Conservation (phyloP, 352 stramenopile species). For the Globisporangium megalacanthum region DNA sequence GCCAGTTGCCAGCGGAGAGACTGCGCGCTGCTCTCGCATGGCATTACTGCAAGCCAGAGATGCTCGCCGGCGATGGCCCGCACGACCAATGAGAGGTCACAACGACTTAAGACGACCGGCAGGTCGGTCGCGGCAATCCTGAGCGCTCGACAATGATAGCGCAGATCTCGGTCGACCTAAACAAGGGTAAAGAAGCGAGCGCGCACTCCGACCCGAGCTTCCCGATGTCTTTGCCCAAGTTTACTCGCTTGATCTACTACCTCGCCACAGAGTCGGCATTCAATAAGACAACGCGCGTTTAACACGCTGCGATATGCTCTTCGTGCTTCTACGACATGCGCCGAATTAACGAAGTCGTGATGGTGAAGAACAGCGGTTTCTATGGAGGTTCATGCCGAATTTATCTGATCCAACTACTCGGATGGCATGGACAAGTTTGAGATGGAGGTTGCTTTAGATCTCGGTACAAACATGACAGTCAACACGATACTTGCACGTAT, state of each 20-base stretch:
- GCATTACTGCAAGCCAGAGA: background rate
- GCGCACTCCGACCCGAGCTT: constrained; percentile 3
- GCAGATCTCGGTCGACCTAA: constrained; percentile 7
- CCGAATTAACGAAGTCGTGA: constrained; percentile 13
- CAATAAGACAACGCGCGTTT: constrained; percentile 13
- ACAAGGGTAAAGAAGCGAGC: constrained; percentile 6
- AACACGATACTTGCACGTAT: too few species aligned
- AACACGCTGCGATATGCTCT: constrained; percentile 2
- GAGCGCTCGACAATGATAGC: constrained; percentile 5
- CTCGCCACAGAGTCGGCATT: constrained; percentile 3
- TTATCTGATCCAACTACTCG: too few species aligned
- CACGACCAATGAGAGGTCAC: background rate
- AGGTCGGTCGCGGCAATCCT: constrained; percentile 1
- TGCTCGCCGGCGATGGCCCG: background rate
- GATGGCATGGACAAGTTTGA: too few species aligned
- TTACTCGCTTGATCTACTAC: constrained; percentile 3
- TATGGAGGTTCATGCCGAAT: too few species aligned
- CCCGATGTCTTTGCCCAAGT: constrained; percentile 6
- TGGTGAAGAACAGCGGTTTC: constrained; percentile 13
- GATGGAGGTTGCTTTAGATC: too few species aligned
- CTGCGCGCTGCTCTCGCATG: background rate
- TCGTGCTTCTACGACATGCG: constrained; percentile 20
- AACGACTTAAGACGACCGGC: background rate
- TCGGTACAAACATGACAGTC: too few species aligned
- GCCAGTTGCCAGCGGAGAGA: background rate